Conservation (phyloP, 352 stramenopile species). For the Globisporangium takayamanum region DNA sequence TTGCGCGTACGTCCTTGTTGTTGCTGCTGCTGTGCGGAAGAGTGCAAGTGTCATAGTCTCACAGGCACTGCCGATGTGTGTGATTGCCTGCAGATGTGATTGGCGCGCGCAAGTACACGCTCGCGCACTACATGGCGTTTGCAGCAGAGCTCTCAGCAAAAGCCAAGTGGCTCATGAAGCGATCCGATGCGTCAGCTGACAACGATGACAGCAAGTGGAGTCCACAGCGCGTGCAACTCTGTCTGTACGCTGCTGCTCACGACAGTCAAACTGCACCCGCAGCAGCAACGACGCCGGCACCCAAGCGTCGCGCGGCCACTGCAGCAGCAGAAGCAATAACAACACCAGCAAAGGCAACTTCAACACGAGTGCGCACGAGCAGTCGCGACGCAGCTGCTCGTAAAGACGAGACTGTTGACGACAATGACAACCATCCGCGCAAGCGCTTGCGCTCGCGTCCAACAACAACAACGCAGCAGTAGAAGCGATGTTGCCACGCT, state of each 20-base stretch:
- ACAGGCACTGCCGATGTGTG: background rate
- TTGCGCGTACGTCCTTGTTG: conserved; percentile 31
- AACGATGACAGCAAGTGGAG: conserved; percentile 34
- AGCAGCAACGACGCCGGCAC: background rate
- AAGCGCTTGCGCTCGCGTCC: too few relatives aligned
- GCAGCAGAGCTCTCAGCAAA: conserved; percentile 45
- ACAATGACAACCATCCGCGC: too few relatives aligned
- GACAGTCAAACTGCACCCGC: background rate
- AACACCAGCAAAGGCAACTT: conserved; percentile 4
- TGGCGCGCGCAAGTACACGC: conserved; percentile 70
- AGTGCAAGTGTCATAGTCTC: background rate
- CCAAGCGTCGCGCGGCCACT: background rate
- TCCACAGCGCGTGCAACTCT: conserved; percentile 62
- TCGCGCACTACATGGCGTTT: conserved; percentile 66
- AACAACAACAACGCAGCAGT: too few relatives aligned
- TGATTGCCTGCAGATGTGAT: conserved; percentile 36
- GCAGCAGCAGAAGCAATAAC: background rate
- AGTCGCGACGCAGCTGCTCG: background rate
- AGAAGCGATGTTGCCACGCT: too few relatives aligned
- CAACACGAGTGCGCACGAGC: background rate
- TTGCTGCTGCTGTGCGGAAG: background rate
- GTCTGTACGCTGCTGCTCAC: conserved; percentile 45
- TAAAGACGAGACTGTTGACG: background rate
- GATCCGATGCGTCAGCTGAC: conserved; percentile 13
- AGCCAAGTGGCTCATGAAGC: conserved; percentile 43